These are phyloP conservation scores for Stachybotrys elegans DNA, from an alignment of 2,329 filamentous ascomycete genomes.

Conservation along the genomic window DNA sequence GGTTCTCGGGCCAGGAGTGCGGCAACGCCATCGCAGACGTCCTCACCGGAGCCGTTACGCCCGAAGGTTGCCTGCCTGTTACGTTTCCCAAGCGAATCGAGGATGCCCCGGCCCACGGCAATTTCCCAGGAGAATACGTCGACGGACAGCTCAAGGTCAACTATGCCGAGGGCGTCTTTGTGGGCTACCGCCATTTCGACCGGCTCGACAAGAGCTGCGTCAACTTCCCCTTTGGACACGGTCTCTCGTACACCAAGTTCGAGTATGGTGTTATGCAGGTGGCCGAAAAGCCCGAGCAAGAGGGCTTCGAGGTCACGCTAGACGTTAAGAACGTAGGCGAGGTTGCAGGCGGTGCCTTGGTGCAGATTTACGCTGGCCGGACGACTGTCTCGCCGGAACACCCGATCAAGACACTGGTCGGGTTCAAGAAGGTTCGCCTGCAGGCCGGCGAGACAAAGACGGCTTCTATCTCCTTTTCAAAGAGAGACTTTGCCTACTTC, in stretches of 20 bases:
- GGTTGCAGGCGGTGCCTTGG: conserved; percentile 41
- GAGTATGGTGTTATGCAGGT: conserved; percentile 39
- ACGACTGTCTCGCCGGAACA: conserved; percentile 10
- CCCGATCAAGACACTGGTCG: conserved; percentile 23
- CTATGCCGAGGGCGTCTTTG: conserved; percentile 63
- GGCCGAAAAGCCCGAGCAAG: conserved; percentile 33
- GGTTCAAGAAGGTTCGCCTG: conserved; percentile 22
- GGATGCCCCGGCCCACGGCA: conserved; percentile 60
- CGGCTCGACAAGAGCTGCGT: conserved; percentile 45
- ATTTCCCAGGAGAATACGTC: conserved; percentile 44
- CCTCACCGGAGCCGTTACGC: conserved; percentile 57
- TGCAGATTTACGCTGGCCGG: conserved; percentile 44
- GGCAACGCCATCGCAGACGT: conserved; percentile 64
- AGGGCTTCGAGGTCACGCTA: conserved; percentile 47
- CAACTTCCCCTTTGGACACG: conserved; percentile 62
- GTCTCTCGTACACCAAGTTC: conserved; percentile 63
- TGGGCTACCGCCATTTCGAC: conserved; percentile 65
- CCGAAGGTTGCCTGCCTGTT: conserved; percentile 57
- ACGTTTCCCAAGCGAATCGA: conserved; percentile 55
- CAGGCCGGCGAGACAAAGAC: conserved; percentile 13
- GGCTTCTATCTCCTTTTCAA: conserved; percentile 9
- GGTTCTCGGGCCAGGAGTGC: conserved; percentile 65
- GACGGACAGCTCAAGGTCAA: conserved; percentile 33
- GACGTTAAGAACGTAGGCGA: conserved; percentile 53
- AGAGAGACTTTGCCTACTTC: conserved; percentile 23